Percentiles rank a stretch among this genome's conserved stretches.
Evolutionary conservation across 2,329 filamentous ascomycete genomes (phyloP).

Genomic region (Zasmidium citrigriseum): DNA sequence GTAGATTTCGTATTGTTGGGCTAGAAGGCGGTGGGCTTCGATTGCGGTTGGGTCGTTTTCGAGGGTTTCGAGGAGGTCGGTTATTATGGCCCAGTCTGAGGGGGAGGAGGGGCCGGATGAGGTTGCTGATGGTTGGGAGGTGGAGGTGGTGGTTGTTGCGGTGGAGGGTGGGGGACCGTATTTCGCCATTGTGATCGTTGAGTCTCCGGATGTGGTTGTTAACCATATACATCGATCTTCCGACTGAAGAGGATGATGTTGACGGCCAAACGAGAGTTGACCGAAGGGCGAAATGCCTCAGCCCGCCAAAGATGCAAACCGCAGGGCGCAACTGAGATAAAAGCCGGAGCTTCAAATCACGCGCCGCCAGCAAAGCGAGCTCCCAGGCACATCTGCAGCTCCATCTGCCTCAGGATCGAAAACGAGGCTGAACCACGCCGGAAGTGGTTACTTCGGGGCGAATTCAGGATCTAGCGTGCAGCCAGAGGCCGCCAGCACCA

Average conservation of each 20-base stretch:
- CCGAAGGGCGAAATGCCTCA: too few relatives aligned
- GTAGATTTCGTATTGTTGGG: slow-evolving; percentile 5
- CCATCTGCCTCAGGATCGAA: not conserved
- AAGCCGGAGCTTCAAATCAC: not conserved
- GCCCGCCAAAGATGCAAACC: too few relatives aligned
- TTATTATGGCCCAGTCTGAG: not conserved
- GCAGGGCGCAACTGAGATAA: too few relatives aligned
- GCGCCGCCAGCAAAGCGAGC: not conserved
- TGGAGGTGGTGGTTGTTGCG: not conserved
- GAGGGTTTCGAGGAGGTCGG: slow-evolving; percentile 5
- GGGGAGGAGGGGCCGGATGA: not conserved
- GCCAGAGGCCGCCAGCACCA: not conserved
- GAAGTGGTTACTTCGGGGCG: not conserved
- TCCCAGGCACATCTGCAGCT: not conserved
- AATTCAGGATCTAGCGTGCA: not conserved
- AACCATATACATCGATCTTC: too few relatives aligned
- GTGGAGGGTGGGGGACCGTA: not conserved
- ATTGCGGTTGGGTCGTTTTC: slow-evolving; percentile 3
- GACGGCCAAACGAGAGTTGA: too few relatives aligned
- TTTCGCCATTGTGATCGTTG: not conserved
- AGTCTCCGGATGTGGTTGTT: too few relatives aligned
- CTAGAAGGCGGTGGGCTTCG: slow-evolving; percentile 8
- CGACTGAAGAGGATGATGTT: too few relatives aligned
- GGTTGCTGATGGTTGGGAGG: not conserved
- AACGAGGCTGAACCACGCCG: not conserved